A percentile compares a stretch with the other conserved stretches of the same genome.
Evolutionary conservation across 176 grass and related monocot genomes (phyloP).

Genomic region (Avena insularis): DNA sequence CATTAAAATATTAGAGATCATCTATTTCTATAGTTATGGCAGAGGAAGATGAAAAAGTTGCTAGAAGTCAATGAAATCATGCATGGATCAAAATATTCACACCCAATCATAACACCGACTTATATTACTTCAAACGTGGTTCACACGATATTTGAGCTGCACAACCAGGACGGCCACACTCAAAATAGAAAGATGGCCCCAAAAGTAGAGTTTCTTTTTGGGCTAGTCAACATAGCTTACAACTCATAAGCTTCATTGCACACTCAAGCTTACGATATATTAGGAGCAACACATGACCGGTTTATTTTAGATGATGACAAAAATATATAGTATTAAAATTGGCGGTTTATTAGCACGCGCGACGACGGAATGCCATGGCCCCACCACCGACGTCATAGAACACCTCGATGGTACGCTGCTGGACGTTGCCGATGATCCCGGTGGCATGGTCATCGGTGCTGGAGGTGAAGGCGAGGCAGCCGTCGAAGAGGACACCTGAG

Average conservation of each 20-base stretch:
- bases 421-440: conserved; percentile 23
- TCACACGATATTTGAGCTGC: neutral
- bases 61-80: neutral
- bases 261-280: neutral
- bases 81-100: neutral
- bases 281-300: neutral
- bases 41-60: too few species aligned
- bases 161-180: neutral
- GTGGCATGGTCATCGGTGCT: neutral
- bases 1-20: too few species aligned
- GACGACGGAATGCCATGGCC: neutral
- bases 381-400: neutral
- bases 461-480: conserved; percentile 60
- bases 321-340: too few species aligned
- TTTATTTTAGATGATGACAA: neutral
- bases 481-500: conserved; percentile 31
- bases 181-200: neutral
- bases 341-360: neutral
- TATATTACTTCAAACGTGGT: neutral
- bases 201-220: too few species aligned
- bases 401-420: conserved; percentile 33
- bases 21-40: too few species aligned
- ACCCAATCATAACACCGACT: neutral
- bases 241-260: neutral
- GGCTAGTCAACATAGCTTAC: neutral